Conservation (phyloP, 1,284 basidiomycete genomes). For the Boletus smithii region DNA sequence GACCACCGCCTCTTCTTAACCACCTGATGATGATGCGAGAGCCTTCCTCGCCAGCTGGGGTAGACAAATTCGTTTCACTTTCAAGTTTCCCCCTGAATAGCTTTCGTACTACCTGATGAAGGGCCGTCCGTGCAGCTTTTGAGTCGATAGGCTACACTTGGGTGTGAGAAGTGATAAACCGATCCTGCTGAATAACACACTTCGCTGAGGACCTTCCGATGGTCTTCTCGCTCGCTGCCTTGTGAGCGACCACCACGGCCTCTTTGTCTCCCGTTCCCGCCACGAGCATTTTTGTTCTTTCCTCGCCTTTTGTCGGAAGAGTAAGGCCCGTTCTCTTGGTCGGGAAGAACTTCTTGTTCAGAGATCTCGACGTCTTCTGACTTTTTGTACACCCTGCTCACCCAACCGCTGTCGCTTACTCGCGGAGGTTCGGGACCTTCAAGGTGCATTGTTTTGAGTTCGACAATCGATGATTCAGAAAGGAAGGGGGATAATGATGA, state of each 20-base stretch:
- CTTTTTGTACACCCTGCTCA: slow-evolving; percentile 40
- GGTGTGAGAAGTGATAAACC: slow-evolving; percentile 19
- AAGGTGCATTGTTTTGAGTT: slow-evolving; percentile 68
- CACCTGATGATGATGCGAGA: slow-evolving; percentile 74
- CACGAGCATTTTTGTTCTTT: slow-evolving; percentile 43
- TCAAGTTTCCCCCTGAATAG: slow-evolving; percentile 83
- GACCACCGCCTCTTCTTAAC: slow-evolving; percentile 49
- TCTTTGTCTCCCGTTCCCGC: slow-evolving; percentile 44
- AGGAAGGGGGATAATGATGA: slow-evolving; percentile 58
- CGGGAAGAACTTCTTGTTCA: slow-evolving; percentile 15
- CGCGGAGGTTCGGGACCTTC: slow-evolving; percentile 73
- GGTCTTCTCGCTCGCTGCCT: slow-evolving; percentile 50
- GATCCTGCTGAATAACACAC: slow-evolving; percentile 44
- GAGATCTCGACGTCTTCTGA: slow-evolving; percentile 29
- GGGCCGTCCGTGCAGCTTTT: slow-evolving; percentile 77
- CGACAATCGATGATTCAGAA: slow-evolving; percentile 54
- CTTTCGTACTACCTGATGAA: slow-evolving; percentile 81
- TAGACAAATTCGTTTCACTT: slow-evolving; percentile 67
- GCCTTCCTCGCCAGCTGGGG: slow-evolving; percentile 54
- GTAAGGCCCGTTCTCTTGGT: slow-evolving; percentile 28
- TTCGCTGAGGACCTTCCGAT: slow-evolving; percentile 74
- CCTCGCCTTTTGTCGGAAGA: slow-evolving; percentile 35
- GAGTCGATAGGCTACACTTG: slow-evolving; percentile 70
- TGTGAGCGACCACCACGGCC: slow-evolving; percentile 39
- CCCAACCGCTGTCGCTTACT: slow-evolving; percentile 68